Conservation (phyloP, 192 early-diverging fungal species). For the Paraglomus occultum region DNA sequence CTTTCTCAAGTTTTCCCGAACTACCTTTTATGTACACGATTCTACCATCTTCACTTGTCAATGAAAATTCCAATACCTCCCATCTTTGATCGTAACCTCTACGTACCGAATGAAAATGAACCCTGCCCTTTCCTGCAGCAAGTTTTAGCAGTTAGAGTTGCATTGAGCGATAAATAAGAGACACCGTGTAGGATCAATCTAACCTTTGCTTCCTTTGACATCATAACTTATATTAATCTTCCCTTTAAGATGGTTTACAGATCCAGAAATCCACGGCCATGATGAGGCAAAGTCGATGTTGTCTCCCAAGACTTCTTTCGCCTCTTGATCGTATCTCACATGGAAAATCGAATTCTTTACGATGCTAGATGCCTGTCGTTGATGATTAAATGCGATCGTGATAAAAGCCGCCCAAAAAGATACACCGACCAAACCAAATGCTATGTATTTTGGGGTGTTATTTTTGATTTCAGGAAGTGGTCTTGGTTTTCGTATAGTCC, state of each 20-base stretch:
- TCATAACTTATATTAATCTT: constrained; percentile 52
- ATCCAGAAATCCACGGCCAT: constrained; percentile 65
- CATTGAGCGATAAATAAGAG: too few species aligned
- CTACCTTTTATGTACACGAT: neutral
- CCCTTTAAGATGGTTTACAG: constrained; percentile 61
- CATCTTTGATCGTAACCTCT: neutral
- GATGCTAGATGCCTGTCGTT: constrained; percentile 52
- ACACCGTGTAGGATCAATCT: neutral
- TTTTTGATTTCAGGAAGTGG: constrained; percentile 34
- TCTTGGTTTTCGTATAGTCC: neutral
- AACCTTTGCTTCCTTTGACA: constrained; percentile 51
- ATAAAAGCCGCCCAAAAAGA: constrained; percentile 52
- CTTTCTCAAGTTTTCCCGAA: too few species aligned
- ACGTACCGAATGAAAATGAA: constrained; percentile 26
- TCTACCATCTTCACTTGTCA: constrained; percentile 26
- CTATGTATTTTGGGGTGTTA: constrained; percentile 31
- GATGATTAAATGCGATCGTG: constrained; percentile 53
- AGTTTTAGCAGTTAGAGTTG: neutral
- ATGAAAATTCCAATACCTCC: constrained; percentile 20
- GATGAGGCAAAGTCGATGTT: constrained; percentile 49
- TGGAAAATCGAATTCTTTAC: constrained; percentile 60
- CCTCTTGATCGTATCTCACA: constrained; percentile 50
- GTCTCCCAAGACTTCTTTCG: constrained; percentile 48
- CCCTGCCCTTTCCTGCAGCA: constrained; percentile 17
- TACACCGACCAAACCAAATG: constrained; percentile 43